phyloP scores from a whole-genome alignment of 768 basidiomycete species.

The Suillus hirtellus region DNA sequence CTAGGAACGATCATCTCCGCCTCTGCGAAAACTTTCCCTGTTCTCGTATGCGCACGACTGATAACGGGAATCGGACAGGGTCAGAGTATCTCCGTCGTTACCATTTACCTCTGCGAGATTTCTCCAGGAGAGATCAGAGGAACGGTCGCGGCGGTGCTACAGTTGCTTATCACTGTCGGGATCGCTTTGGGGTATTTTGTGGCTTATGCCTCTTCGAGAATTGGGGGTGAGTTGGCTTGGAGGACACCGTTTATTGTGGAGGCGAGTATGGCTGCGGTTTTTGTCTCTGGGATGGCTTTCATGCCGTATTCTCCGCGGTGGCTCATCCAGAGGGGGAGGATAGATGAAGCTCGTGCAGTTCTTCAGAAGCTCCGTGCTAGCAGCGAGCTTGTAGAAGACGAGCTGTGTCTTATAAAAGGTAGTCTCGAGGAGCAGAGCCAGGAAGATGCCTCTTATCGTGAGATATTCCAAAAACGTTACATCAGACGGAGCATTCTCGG shows the following conservation, averaged over 20 bases:
- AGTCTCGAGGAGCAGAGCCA: constrained; percentile 26
- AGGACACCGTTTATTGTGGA: constrained; percentile 29
- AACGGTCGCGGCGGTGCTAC: constrained; percentile 40
- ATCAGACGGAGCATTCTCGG: constrained; percentile 40
- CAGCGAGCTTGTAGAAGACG: constrained; percentile 20
- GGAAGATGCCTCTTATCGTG: constrained; percentile 24
- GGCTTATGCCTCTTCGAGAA: constrained; percentile 26
- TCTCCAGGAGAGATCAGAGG: constrained; percentile 44
- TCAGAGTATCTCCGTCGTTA: constrained; percentile 43
- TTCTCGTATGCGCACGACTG: constrained; percentile 45
- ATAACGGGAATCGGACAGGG: constrained; percentile 50
- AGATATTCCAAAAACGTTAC: constrained; percentile 31
- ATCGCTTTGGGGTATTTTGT: constrained; percentile 37
- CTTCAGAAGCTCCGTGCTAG: constrained; percentile 22
- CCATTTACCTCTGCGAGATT: constrained; percentile 42
- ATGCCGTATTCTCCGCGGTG: constrained; percentile 25
- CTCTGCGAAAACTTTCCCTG: constrained; percentile 34
- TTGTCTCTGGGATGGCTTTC: constrained; percentile 27
- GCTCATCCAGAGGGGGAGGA: constrained; percentile 34
- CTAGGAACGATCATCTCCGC: constrained; percentile 42
- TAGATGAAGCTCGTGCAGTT: constrained; percentile 34
- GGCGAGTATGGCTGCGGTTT: constrained; percentile 19
- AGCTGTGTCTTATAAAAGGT: constrained; percentile 20
- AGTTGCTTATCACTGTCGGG: constrained; percentile 45
- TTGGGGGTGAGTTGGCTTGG: constrained; percentile 28